A percentile compares a stretch with the other conserved stretches of the same genome.
These are phyloP conservation scores for Clitocybe nebularis DNA, from an alignment of 1,284 basidiomycete genomes.

Conservation along the genomic window DNA sequence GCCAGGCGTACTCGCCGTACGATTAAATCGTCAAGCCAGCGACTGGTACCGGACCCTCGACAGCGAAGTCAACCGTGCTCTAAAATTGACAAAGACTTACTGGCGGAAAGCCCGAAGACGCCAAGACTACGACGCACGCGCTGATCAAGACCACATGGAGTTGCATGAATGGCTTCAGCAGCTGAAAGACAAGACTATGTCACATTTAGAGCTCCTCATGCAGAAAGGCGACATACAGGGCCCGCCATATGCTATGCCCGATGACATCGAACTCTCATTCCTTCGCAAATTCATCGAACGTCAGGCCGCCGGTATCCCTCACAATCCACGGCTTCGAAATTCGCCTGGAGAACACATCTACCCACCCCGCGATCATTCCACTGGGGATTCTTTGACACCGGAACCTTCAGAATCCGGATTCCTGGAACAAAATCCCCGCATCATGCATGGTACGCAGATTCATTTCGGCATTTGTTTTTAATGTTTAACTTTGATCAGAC, in stretches of 20 bases:
- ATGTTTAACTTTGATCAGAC: conserved; percentile 18
- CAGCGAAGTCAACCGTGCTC: conserved; percentile 67
- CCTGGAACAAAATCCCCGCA: conserved; percentile 35
- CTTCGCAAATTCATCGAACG: conserved; percentile 77
- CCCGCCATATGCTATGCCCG: conserved; percentile 74
- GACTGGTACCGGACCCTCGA: conserved; percentile 77
- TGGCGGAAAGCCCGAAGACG: conserved; percentile 74
- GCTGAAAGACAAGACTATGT: conserved; percentile 81
- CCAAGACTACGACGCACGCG: conserved; percentile 76
- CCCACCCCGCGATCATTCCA: conserved; percentile 41
- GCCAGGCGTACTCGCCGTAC: conserved; percentile 71
- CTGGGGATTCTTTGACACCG: conserved; percentile 46
- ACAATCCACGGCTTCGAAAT: conserved; percentile 72
- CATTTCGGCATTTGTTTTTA: background rate
- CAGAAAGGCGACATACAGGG: conserved; percentile 80
- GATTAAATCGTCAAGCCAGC: conserved; percentile 66
- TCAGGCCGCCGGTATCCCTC: conserved; percentile 63
- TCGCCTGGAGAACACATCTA: conserved; percentile 30
- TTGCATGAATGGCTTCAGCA: conserved; percentile 80
- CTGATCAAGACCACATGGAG: conserved; percentile 83
- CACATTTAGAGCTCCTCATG: conserved; percentile 76
- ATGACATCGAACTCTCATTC: conserved; percentile 70
- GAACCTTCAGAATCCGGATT: conserved; percentile 50
- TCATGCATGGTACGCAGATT: conserved; percentile 33
- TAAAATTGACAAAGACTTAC: conserved; percentile 78